These are phyloP conservation scores for Paratinospora sagittata DNA, from an alignment of 164 flowering plant genomes.

Conservation along the genomic window DNA sequence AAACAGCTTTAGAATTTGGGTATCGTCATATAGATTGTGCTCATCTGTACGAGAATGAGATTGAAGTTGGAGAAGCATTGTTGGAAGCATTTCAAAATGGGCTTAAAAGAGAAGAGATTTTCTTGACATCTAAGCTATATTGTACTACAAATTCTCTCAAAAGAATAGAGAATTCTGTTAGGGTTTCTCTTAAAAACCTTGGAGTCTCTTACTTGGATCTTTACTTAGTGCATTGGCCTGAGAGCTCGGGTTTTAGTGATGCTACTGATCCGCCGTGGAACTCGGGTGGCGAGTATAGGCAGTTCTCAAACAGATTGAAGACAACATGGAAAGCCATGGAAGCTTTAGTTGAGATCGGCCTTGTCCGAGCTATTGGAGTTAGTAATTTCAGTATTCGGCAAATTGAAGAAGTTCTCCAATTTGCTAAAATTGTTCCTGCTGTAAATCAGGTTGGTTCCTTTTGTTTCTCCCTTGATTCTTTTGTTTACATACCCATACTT, in stretches of 20 bases:
- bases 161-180: constrained; percentile 57
- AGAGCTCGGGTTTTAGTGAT: constrained; percentile 55
- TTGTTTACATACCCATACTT: neutral
- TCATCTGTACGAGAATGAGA: constrained; percentile 65
- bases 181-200: constrained; percentile 57
- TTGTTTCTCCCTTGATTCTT: neutral
- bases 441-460: constrained; percentile 45
- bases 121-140: constrained; percentile 58
- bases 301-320: constrained; percentile 43
- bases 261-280: constrained; percentile 68
- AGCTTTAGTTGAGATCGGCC: constrained; percentile 55
- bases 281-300: constrained; percentile 48
- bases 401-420: constrained; percentile 60
- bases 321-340: constrained; percentile 88
- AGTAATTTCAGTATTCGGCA: constrained; percentile 68
- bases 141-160: constrained; percentile 51
- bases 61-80: constrained; percentile 58
- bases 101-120: constrained; percentile 54
- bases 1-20: constrained; percentile 48
- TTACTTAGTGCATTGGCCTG: constrained; percentile 70
- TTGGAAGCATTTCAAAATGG: constrained; percentile 41
- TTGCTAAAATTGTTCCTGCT: constrained; percentile 69
- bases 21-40: constrained; percentile 71
- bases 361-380: constrained; percentile 72
- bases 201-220: constrained; percentile 61